Evolutionary conservation across 495 filamentous ascomycete genomes (phyloP).

Genomic region (Penicillium paxilli): DNA sequence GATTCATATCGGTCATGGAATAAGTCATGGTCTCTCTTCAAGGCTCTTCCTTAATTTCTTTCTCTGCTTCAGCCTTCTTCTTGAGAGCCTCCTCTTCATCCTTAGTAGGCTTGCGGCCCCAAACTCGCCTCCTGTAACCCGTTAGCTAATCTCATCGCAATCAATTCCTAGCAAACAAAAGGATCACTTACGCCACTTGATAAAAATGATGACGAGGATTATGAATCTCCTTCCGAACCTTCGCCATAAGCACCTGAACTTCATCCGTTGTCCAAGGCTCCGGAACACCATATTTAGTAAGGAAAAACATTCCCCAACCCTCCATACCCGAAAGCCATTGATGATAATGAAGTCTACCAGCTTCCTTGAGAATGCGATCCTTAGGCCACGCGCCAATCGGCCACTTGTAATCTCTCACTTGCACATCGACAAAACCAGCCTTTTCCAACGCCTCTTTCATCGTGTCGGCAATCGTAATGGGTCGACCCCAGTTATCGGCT

Average conservation of each 20-base stretch:
- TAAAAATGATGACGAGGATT: conserved; percentile 22
- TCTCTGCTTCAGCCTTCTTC: background rate
- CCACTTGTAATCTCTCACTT: conserved; percentile 18
- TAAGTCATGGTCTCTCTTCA: too few relatives aligned
- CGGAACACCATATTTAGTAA: conserved; percentile 22
- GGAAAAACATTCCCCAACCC: conserved; percentile 26
- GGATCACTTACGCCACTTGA: conserved; percentile 13
- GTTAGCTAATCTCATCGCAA: background rate
- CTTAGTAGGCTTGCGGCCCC: background rate
- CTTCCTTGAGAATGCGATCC: conserved; percentile 20
- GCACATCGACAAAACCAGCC: conserved; percentile 32
- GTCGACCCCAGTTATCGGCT: conserved; percentile 13
- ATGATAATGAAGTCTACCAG: conserved; percentile 16
- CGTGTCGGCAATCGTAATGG: conserved; percentile 10
- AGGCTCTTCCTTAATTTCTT: background rate
- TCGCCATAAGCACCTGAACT: conserved; percentile 22
- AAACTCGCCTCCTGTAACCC: background rate
- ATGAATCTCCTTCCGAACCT: conserved; percentile 19
- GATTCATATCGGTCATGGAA: background rate
- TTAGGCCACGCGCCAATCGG: conserved; percentile 26
- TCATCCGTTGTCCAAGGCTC: conserved; percentile 24
- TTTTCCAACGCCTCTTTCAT: conserved; percentile 22
- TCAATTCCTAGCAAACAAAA: background rate
- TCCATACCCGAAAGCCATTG: conserved; percentile 26
- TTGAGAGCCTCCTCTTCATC: background rate